Base-by-base conservation (phyloP, 2,329 filamentous ascomycete genomes). In the Hortaea sp. region DNA sequence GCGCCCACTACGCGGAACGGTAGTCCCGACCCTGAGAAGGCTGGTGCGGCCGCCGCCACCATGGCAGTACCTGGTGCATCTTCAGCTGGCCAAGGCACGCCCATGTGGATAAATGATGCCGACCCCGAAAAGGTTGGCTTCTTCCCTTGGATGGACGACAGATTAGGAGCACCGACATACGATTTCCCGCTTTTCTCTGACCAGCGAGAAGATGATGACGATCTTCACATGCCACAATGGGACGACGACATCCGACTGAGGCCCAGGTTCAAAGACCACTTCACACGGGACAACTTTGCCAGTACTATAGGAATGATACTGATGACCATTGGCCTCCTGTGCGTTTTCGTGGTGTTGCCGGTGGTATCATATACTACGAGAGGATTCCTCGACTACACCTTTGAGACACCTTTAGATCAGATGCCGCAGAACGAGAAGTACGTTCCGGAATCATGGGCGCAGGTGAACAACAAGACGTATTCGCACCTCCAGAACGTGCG, bases 141-240 rank as follows among this genome's bases (percentile, higher is more conserved):
- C 48, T 65, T 69, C 49, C 63, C 64, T 2, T 67, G 68, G 28
- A 54, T 73, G 7, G 70, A 76, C 54, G 72, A 76, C 52, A 63
- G 71, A 30, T 57, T 76, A 9, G 64, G 61, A 12, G 69, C 67
- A 6, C 70, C 71, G 1, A 64, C 66, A 20, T 63, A 63, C 48
- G 56, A 53, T 1, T 72, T 70, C 55, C 68, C 73, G 4, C 54
- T 77, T 13, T 73, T 73, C 51, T 62, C 65, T 10, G 68, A 76
- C 49, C 67, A 75, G 49, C 65, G 69, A 41, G 75, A 78, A 54
- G 66, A 67, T 28, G 75, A 78, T 50, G 75, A 78, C 50, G 69
- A 72, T 28, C 67, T 76, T 60, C 75, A 78, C 48, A 71, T 74
- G 64, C 74, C 75, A 7, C 62, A 64, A 41, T 69, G 69, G 42